Percentiles rank a stretch among this genome's conserved stretches.
Evolutionary conservation across 2,329 filamentous ascomycete species (phyloP).

Genomic region (Aspergillus neotritici): DNA sequence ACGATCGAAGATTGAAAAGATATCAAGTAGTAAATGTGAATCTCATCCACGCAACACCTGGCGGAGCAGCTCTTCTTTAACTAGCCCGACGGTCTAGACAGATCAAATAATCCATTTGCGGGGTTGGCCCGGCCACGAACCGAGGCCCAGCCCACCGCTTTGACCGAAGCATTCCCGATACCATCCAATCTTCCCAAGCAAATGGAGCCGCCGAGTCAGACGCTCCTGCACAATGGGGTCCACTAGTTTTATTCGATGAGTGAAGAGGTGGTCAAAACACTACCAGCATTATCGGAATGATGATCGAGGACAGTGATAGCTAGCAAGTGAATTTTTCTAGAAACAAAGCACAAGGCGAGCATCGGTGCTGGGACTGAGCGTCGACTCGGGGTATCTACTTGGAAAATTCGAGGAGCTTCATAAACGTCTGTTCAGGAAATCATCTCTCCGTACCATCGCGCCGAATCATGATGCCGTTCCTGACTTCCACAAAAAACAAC

Average conservation of each 20-base stretch:
- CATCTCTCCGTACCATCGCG: slow-evolving; percentile 35
- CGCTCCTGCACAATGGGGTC: neutral
- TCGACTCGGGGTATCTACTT: slow-evolving; percentile 48
- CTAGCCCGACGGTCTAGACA: too few species aligned
- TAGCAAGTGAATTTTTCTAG: neutral
- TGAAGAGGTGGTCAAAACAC: too few species aligned
- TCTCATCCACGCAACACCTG: neutral
- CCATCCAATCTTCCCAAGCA: neutral
- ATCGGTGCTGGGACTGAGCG: slow-evolving; percentile 40
- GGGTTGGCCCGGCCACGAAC: slow-evolving; percentile 8
- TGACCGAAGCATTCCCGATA: neutral
- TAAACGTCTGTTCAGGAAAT: slow-evolving; percentile 28
- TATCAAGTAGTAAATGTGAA: neutral
- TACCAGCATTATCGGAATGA: too few species aligned
- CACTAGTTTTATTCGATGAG: slow-evolving; percentile 1
- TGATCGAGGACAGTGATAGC: neutral
- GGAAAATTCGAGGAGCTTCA: slow-evolving; percentile 45
- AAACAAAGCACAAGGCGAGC: slow-evolving; percentile 22
- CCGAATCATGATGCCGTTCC: slow-evolving; percentile 37
- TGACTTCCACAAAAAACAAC: slow-evolving; percentile 33
- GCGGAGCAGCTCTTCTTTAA: too few species aligned
- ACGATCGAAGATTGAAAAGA: neutral
- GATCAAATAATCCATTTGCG: slow-evolving; percentile 5
- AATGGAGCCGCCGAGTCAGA: slow-evolving; percentile 6
- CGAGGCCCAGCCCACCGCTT: slow-evolving; percentile 6